Evolutionary conservation across 495 filamentous ascomycete species (phyloP).

Genomic region (Aspergillus conjunctus): DNA sequence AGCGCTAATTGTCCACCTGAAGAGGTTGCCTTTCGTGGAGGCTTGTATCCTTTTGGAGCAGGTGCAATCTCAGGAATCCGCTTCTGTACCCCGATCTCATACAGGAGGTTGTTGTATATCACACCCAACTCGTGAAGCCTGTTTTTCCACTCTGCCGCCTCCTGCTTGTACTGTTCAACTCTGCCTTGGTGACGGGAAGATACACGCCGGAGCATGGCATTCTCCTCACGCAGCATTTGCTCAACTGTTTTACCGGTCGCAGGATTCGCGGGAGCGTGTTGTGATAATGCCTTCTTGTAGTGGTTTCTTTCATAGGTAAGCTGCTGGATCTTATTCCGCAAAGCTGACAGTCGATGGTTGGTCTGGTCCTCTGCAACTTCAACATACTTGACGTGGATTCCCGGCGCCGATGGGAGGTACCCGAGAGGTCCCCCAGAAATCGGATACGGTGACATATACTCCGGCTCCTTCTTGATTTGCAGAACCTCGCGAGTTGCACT

Average conservation of each 20-base stretch:
- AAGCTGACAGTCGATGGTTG: conserved; percentile 16
- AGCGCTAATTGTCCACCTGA: conserved; percentile 5
- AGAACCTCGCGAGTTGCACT: conserved; percentile 26
- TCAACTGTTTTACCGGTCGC: conserved; percentile 28
- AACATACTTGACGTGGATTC: conserved; percentile 28
- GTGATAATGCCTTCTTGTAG: conserved; percentile 23
- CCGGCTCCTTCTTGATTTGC: conserved; percentile 17
- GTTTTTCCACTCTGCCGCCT: conserved; percentile 28
- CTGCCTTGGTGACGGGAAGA: conserved; percentile 24
- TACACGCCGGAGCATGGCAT: conserved; percentile 27
- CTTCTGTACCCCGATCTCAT: conserved; percentile 27
- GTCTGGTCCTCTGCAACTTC: conserved; percentile 25
- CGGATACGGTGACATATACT: conserved; percentile 34
- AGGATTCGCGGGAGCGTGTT: conserved; percentile 22
- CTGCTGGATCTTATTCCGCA: conserved; percentile 21
- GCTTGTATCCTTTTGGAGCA: conserved; percentile 25
- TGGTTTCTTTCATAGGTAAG: conserved; percentile 28
- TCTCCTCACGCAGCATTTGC: conserved; percentile 29
- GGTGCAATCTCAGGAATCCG: conserved; percentile 20
- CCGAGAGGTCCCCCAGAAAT: conserved; percentile 28
- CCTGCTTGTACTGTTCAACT: conserved; percentile 27
- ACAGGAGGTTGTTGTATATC: conserved; percentile 31
- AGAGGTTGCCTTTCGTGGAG: conserved; percentile 15
- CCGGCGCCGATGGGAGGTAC: conserved; percentile 32
- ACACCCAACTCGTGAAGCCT: conserved; percentile 22